Evolutionary conservation across 495 filamentous ascomycete genomes (phyloP).

Genomic region (Penicillium malachiteum): DNA sequence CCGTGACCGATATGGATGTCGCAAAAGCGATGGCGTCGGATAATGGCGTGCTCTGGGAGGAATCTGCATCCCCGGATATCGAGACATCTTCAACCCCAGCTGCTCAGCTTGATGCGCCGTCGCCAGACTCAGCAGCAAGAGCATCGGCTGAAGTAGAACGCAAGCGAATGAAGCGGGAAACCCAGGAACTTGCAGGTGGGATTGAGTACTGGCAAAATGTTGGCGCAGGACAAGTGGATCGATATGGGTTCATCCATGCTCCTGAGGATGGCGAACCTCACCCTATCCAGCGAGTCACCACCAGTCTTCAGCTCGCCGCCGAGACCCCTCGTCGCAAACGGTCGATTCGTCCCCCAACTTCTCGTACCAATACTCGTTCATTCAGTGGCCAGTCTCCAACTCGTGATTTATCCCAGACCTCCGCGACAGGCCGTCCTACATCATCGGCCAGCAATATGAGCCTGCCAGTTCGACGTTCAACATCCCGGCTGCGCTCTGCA

Average conservation of each 20-base stretch:
- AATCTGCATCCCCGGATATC: constrained; percentile 48
- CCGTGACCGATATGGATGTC: constrained; percentile 50
- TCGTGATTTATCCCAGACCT: constrained; percentile 37
- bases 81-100: constrained; percentile 38
- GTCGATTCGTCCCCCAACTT: constrained; percentile 50
- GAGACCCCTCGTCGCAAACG: constrained; percentile 60
- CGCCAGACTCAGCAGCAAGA: constrained; percentile 20
- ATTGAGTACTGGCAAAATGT: constrained; percentile 96
- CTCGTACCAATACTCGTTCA: constrained; percentile 40
- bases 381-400: constrained; percentile 57
- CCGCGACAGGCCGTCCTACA: constrained; percentile 29
- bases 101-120: constrained; percentile 13
- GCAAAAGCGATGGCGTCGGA: constrained; percentile 46
- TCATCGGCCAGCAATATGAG: constrained; percentile 50
- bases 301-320: constrained; percentile 60
- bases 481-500: constrained; percentile 57
- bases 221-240: constrained; percentile 80
- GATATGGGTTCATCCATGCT: constrained; percentile 87
- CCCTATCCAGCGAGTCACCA: constrained; percentile 65
- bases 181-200: constrained; percentile 71
- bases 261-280: constrained; percentile 45
- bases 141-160: constrained; percentile 28
- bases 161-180: constrained; percentile 45
- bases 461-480: constrained; percentile 36
- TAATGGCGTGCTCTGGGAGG: constrained; percentile 59